phyloP scores from a whole-genome alignment of 2,329 filamentous ascomycete genomes.

The Passalora sequoiae region DNA sequence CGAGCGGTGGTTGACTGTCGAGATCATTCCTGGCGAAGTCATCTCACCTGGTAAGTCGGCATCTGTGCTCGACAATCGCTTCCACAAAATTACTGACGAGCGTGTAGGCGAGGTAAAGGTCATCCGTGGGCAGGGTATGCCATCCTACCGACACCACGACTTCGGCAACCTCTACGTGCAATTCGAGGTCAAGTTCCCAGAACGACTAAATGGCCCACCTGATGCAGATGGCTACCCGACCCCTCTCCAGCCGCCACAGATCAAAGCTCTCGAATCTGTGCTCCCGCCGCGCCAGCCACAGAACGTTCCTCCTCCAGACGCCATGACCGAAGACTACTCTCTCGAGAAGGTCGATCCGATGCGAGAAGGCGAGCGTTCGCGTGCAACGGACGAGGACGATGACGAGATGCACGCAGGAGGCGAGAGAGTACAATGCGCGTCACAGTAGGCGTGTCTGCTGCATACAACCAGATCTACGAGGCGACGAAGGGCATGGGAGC shows the following conservation, averaged over 20 bases:
- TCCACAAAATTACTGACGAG: conserved; percentile 17
- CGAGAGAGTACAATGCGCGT: conserved; percentile 81
- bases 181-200: conserved; percentile 96
- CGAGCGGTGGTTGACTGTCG: conserved; percentile 90
- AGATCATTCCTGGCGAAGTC: conserved; percentile 89
- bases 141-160: conserved; percentile 90
- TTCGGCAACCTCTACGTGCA: conserved; percentile 94
- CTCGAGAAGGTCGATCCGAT: conserved; percentile 76
- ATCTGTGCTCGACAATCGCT: conserved; percentile 7
- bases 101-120: conserved; percentile 78
- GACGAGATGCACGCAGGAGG: conserved; percentile 60
- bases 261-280: conserved; percentile 74
- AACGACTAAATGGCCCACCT: conserved; percentile 38
- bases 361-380: conserved; percentile 60
- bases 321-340: conserved; percentile 85
- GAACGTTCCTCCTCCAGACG: conserved; percentile 66
- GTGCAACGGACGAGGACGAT: conserved; percentile 57
- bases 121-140: conserved; percentile 96
- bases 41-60: conserved; percentile 74
- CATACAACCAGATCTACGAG: conserved; percentile 11
- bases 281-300: conserved; percentile 68
- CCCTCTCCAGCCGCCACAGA: conserved; percentile 56
- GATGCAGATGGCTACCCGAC: conserved; percentile 39
- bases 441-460: conserved; percentile 59
- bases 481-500: conserved; percentile 2